Conservation (phyloP, 1,284 basidiomycete genomes). For the Cryptococcus deneoformans region DNA sequence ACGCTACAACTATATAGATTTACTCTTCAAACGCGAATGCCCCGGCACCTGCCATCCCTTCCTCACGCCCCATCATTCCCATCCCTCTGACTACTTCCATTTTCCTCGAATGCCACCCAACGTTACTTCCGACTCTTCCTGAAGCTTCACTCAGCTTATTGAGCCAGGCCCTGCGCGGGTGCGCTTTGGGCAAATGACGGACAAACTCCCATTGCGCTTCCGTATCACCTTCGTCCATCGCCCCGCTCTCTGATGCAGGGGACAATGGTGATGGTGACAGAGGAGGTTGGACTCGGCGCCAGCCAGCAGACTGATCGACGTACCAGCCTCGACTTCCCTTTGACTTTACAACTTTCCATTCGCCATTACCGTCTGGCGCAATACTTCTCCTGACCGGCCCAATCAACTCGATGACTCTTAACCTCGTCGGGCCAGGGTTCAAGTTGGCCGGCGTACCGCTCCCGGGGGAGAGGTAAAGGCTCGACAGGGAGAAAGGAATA, state of each 20-base stretch:
- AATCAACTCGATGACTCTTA: constrained; percentile 86
- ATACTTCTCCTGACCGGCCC: constrained; percentile 63
- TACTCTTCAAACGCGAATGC: constrained; percentile 82
- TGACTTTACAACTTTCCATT: constrained; percentile 82
- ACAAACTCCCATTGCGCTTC: constrained; percentile 26
- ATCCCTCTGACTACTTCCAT: constrained; percentile 93
- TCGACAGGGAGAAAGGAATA: constrained; percentile 66
- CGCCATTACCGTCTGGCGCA: constrained; percentile 56
- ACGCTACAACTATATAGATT: constrained; percentile 4
- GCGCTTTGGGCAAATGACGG: constrained; percentile 47
- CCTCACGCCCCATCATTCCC: constrained; percentile 87
- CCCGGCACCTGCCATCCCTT: constrained; percentile 88
- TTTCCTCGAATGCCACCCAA: constrained; percentile 95
- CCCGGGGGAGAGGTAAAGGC: constrained; percentile 20
- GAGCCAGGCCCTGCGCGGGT: constrained; percentile 67
- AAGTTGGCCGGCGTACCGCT: constrained; percentile 20
- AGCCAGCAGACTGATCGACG: constrained; percentile 80
- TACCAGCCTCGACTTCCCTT: constrained; percentile 96
- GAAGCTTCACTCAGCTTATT: constrained; percentile 73
- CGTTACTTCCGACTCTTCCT: constrained; percentile 81
- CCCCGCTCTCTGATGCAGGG: background rate
- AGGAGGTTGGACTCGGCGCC: constrained; percentile 47
- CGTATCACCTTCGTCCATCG: background rate
- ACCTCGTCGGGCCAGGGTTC: constrained; percentile 61
- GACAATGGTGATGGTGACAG: background rate